Percentiles rank a stretch among this genome's conserved stretches.
These are phyloP conservation scores for Vanrija pseudolonga DNA, from an alignment of 1,284 basidiomycete genomes.

Conservation along the genomic window DNA sequence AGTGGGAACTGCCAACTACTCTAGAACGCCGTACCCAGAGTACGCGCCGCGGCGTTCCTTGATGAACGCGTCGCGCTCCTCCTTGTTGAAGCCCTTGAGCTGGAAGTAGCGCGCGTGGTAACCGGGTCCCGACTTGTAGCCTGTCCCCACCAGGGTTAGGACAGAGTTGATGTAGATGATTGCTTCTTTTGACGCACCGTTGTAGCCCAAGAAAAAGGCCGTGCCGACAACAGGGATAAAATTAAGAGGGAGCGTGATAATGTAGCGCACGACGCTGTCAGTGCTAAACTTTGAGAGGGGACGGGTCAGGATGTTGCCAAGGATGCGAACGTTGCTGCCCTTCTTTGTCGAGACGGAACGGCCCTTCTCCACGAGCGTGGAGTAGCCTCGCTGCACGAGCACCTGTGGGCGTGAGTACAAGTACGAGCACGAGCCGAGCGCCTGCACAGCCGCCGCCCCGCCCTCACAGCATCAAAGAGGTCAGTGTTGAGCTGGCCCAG, in stretches of 20 bases:
- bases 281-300: conserved; percentile 43
- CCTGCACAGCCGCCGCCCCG: not conserved
- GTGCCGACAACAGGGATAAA: conserved; percentile 66
- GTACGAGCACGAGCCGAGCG: not conserved
- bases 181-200: conserved; percentile 26
- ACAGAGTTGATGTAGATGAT: not conserved
- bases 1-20: conserved; percentile 7
- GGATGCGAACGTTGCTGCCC: conserved; percentile 29
- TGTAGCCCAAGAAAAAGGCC: conserved; percentile 55
- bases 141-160: conserved; percentile 12
- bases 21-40: conserved; percentile 48
- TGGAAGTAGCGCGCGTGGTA: conserved; percentile 68
- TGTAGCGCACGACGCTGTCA: conserved; percentile 46
- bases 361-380: conserved; percentile 46
- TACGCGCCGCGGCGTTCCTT: conserved; percentile 54
- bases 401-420: conserved; percentile 27
- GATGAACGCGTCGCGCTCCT: conserved; percentile 47
- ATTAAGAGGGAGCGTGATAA: conserved; percentile 54
- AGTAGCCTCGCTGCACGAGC: conserved; percentile 47
- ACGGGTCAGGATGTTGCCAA: conserved; percentile 47
- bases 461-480: conserved; percentile 49
- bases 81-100: conserved; percentile 56
- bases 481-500: conserved; percentile 53
- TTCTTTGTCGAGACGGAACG: conserved; percentile 35
- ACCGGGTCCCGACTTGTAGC: conserved; percentile 56